A percentile compares a stretch with the other conserved stretches of the same genome.
phyloP scores from a whole-genome alignment of 768 basidiomycete species.

The Leccinum subtestaceum region DNA sequence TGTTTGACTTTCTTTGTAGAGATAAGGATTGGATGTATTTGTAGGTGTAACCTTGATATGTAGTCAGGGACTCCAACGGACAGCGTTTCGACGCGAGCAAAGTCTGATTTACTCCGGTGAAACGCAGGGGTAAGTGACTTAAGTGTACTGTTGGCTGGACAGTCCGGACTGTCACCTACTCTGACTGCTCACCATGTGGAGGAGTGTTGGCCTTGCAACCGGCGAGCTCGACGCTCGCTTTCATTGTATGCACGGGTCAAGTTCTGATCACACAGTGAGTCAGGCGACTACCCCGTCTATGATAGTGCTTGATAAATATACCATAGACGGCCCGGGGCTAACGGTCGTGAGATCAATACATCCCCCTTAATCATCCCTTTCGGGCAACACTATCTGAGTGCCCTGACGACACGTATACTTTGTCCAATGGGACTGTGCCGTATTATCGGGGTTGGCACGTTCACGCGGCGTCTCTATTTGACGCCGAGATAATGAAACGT shows the following conservation, averaged over 20 bases:
- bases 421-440: not conserved
- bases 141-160: not conserved
- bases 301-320: too few species aligned
- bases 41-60: not conserved
- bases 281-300: not conserved
- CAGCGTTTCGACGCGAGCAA: not conserved
- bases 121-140: not conserved
- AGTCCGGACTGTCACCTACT: not conserved
- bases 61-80: not conserved
- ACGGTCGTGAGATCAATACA: not conserved
- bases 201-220: not conserved
- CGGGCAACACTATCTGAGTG: too few species aligned
- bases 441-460: not conserved
- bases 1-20: not conserved
- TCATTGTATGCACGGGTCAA: not conserved
- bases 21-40: conserved; percentile 7
- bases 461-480: not conserved
- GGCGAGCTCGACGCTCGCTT: not conserved
- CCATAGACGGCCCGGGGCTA: not conserved
- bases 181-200: not conserved
- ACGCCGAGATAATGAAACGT: conserved; percentile 5
- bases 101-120: too few species aligned
- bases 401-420: not conserved
- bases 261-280: not conserved
- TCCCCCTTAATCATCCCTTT: too few species aligned